phyloP scores from a whole-genome alignment of 495 filamentous ascomycete species.

The Jackrogersella minutella region DNA sequence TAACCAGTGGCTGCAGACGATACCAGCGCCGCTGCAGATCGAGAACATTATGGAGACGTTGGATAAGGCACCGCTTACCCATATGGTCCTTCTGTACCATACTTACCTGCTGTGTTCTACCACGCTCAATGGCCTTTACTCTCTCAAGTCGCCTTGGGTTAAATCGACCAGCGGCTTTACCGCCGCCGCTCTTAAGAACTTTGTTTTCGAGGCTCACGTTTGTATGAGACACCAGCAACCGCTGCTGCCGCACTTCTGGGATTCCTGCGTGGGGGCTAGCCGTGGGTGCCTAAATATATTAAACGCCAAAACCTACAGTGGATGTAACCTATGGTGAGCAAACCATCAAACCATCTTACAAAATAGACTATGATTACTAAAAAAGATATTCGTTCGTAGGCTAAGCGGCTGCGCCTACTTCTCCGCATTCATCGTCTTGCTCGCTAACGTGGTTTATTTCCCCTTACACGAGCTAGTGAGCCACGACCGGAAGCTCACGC shows the following conservation, averaged over 20 bases:
- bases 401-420: constrained; percentile 42
- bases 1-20: constrained; percentile 38
- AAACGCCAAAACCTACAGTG: constrained; percentile 22
- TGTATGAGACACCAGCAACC: constrained; percentile 31
- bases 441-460: constrained; percentile 41
- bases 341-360: background rate
- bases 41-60: constrained; percentile 31
- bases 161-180: constrained; percentile 22
- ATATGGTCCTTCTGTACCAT: constrained; percentile 40
- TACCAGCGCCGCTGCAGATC: constrained; percentile 37
- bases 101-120: constrained; percentile 40
- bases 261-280: constrained; percentile 34
- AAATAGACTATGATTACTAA: background rate
- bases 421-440: constrained; percentile 41
- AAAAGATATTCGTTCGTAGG: constrained; percentile 20
- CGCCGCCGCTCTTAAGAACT: constrained; percentile 9
- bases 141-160: constrained; percentile 39
- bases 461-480: constrained; percentile 33
- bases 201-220: constrained; percentile 6
- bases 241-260: constrained; percentile 36
- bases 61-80: constrained; percentile 25
- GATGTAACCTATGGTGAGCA: constrained; percentile 43
- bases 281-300: constrained; percentile 37
- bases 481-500: constrained; percentile 32
- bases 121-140: constrained; percentile 42